phyloP scores from a whole-genome alignment of 2,329 filamentous ascomycete genomes.

The Fusarium sp. region DNA sequence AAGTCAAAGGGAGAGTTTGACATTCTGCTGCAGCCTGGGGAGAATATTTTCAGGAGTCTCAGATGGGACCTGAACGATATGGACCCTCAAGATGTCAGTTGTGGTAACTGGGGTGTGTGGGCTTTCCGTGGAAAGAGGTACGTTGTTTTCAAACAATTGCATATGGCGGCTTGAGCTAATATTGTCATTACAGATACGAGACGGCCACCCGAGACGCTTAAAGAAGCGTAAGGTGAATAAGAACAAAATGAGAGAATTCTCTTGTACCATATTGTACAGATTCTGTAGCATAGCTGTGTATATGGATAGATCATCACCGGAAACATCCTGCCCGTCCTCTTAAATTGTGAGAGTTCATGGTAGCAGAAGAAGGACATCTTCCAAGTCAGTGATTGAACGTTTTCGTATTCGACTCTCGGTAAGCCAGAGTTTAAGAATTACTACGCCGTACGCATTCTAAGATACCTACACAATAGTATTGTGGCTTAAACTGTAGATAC shows the following conservation, averaged over 20 bases:
- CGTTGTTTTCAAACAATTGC: conserved; percentile 51
- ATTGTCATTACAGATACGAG: conserved; percentile 65
- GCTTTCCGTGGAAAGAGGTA: conserved; percentile 97
- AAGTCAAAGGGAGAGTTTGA: conserved; percentile 92
- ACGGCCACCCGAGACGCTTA: conserved; percentile 66
- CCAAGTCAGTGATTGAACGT: neutral
- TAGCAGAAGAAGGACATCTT: conserved; percentile 32
- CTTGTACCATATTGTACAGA: conserved; percentile 42
- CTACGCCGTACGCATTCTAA: no score
- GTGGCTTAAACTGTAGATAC: conserved; percentile 13
- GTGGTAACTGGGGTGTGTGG: conserved; percentile 98
- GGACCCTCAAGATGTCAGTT: conserved; percentile 92
- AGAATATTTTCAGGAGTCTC: conserved; percentile 93
- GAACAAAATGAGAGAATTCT: conserved; percentile 3
- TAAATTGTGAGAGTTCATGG: neutral
- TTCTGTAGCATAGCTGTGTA: conserved; percentile 36
- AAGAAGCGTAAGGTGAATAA: conserved; percentile 1
- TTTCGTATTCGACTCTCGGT: conserved; percentile 1
- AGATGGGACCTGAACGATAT: conserved; percentile 97
- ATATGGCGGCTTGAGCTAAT: conserved; percentile 3
- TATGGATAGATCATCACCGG: conserved; percentile 28
- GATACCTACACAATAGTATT: neutral
- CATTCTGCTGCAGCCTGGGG: conserved; percentile 88
- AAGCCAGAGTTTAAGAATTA: neutral
- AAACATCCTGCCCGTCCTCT: conserved; percentile 10